These are phyloP conservation scores for Diaporthe sp. DNA, from an alignment of 2,329 filamentous ascomycete species.

Conservation along the genomic window DNA sequence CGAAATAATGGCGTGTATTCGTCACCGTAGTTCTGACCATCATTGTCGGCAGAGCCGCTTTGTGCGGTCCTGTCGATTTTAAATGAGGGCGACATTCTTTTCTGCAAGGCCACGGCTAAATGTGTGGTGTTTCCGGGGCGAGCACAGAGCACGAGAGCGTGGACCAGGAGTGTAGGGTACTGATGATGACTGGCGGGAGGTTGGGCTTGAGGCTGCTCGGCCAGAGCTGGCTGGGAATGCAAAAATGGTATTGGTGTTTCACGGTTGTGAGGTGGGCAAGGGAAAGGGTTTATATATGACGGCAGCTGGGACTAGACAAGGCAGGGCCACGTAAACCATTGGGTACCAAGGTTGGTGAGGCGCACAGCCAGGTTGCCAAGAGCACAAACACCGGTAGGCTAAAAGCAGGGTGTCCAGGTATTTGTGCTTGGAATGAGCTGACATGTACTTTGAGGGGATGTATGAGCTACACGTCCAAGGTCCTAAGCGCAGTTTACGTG, in stretches of 20 bases:
- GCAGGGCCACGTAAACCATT: conserved; percentile 6
- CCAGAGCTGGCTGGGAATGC: background rate
- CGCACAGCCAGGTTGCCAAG: conserved; percentile 15
- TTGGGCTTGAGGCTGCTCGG: background rate
- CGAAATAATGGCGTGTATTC: conserved; percentile 56
- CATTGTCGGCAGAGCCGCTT: background rate
- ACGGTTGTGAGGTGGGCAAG: conserved; percentile 5
- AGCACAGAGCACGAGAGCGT: background rate
- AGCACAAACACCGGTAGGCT: no score
- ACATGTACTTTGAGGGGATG: no score
- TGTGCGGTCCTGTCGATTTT: background rate
- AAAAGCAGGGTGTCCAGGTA: no score
- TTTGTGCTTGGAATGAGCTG: no score
- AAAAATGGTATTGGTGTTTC: conserved; percentile 9
- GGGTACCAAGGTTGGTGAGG: background rate
- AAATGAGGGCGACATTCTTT: conserved; percentile 25
- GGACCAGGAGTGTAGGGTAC: conserved; percentile 1
- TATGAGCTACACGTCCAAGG: no score
- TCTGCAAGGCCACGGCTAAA: background rate
- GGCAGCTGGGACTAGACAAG: background rate
- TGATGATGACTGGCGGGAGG: background rate
- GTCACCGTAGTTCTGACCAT: conserved; percentile 24
- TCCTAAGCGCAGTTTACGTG: no score
- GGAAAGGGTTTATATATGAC: background rate
- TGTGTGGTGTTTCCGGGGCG: background rate